Base-by-base conservation (phyloP, 805 yeast genomes). In the Saccharomyces paradoxus region DNA sequence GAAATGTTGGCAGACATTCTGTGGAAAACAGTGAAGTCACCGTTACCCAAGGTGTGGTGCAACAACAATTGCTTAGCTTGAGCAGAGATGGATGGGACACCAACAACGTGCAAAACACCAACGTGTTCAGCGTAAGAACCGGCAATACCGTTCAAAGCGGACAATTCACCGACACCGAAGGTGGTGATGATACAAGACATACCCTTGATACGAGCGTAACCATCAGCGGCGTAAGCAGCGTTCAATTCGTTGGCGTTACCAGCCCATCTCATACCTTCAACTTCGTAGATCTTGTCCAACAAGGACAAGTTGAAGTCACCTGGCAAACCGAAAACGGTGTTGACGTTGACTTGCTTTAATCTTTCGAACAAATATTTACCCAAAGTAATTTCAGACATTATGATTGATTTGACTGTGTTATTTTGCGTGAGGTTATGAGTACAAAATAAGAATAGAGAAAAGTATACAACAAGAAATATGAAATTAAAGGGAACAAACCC, bases 51-150 rank as follows among this genome's bases (percentile, higher is more conserved):
- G 54, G 94, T 87, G 74, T 87, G 95, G 71, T 87, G 95, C 70
- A 87, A 76, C 66, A 87, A 72, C 71, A 86, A 74, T 63, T 85
- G 86, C 69, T 84, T 79, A 61, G 85, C 81, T 69, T 84, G 89
- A 44, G 95, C 80, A 31, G 84, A 75, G 64, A 82, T 76, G 53
- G 92, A 83, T 60, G 96, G 96, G 55, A 86, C 87, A 69, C 96
- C 96, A 48, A 88, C 96, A 63, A 88, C 80, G 74, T 88, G 95
- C 60, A 88, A 74, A 61, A 87, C 71, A 63, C 94, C 94, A 58
- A 89, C 91, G 73, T 88, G 95, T 73, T 89, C 96, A 59, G 96
- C 91, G 73, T 82, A 88, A 52, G 94, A 77, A 63, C 96, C 96
- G 48, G 91, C 96, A 67, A 89, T 79, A 64, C 94, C 96, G 71